Percentiles rank a stretch among this genome's conserved stretches.
These are phyloP conservation scores for Linnemannia schmuckeri DNA, from an alignment of 192 early-diverging fungal genomes.

Conservation along the genomic window DNA sequence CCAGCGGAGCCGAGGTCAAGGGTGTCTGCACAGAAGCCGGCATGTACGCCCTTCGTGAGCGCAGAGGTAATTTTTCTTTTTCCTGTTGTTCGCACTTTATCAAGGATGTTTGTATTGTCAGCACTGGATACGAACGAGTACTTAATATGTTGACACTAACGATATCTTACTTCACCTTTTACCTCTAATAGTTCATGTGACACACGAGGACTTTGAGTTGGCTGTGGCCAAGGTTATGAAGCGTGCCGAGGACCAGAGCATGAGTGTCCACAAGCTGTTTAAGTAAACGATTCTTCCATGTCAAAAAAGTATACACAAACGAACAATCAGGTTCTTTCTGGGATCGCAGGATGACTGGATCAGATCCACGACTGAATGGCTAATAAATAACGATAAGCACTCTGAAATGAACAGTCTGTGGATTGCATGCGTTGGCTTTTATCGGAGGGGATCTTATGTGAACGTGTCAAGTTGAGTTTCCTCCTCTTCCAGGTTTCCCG, in stretches of 20 bases:
- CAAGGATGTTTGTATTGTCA: neutral
- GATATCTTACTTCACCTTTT: neutral
- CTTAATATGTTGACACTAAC: neutral
- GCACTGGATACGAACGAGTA: too few relatives aligned
- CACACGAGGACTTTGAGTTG: slow-evolving; percentile 99
- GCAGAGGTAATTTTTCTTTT: slow-evolving; percentile 63
- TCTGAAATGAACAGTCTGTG: neutral
- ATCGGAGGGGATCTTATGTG: neutral
- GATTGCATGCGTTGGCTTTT: neutral
- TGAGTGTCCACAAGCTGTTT: slow-evolving; percentile 97
- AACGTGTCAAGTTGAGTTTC: too few relatives aligned
- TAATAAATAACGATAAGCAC: neutral
- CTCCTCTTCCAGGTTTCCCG: too few relatives aligned
- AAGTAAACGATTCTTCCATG: slow-evolving; percentile 69
- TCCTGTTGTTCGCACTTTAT: neutral
- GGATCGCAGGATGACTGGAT: neutral
- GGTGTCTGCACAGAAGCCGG: slow-evolving; percentile 91
- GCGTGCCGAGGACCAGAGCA: slow-evolving; percentile 98
- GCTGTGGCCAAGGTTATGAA: slow-evolving; percentile 99
- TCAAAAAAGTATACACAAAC: neutral
- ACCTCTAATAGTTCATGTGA: slow-evolving; percentile 85
- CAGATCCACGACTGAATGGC: neutral
- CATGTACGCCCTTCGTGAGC: slow-evolving; percentile 93
- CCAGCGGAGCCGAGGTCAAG: slow-evolving; percentile 92
- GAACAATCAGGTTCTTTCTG: neutral